Percentiles rank a stretch among this genome's conserved stretches.
Conservation (phyloP, 2,329 filamentous ascomycete genomes). For the Calonectria leucothoes region DNA sequence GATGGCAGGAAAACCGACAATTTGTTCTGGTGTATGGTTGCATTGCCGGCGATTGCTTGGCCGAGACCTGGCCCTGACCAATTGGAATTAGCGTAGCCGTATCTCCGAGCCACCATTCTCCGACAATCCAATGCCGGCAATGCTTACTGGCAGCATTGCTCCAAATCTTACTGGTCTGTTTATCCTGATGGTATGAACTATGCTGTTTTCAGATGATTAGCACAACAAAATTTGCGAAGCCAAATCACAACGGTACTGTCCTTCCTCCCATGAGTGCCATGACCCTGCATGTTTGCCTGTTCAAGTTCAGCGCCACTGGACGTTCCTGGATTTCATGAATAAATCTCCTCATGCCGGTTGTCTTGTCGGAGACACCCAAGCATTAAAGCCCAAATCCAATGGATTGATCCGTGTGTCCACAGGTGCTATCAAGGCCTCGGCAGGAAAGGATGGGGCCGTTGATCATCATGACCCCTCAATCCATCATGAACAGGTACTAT, state of each 20-base stretch:
- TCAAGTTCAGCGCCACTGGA: neutral
- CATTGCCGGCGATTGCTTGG: neutral
- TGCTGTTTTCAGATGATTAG: neutral
- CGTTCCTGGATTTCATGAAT: neutral
- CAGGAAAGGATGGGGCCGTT: no score
- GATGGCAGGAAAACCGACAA: neutral
- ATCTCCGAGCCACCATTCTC: neutral
- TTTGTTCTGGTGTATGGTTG: neutral
- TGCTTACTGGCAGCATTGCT: neutral
- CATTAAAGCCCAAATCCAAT: neutral
- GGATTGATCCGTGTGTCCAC: neutral
- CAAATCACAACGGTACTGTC: neutral
- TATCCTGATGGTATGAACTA: neutral
- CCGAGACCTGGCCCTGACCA: neutral
- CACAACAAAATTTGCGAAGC: neutral
- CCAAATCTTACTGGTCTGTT: neutral
- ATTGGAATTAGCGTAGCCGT: conserved; percentile 14
- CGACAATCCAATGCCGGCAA: neutral
- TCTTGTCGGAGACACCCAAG: neutral
- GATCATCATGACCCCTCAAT: neutral
- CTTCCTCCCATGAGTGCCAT: neutral
- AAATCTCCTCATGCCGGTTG: neutral
- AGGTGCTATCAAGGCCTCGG: neutral
- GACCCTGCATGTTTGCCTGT: neutral
- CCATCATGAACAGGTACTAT: neutral